Evolutionary conservation across 2,329 filamentous ascomycete genomes (phyloP), one percentile per base, ranked within the genome.

Genomic region (Colletotrichum lindemuthianum): DNA sequence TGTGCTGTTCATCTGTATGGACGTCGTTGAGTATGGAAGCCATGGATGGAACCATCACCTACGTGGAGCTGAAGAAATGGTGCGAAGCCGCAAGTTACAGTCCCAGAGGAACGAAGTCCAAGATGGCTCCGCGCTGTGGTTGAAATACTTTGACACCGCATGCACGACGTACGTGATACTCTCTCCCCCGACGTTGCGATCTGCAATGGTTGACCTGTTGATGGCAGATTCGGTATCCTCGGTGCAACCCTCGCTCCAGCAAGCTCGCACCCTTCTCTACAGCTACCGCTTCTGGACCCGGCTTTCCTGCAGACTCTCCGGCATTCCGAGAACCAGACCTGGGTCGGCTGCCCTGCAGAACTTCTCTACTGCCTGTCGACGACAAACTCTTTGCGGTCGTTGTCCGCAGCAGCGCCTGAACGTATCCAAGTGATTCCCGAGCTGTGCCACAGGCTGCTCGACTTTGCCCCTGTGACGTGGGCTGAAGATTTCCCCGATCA

Each of bases 331-430:
- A 34, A 44, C 13, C 60, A 64, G 11, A 64, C 60, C 10, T 64
- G 60, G 60, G 60, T 64, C 6, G 60, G 60, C 6, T 64, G 60
- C 39, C 60, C 60, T 10, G 60, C 60, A 37, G 60, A 64, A 43
- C 43, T 64, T 2, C 16, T 64, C 12, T 64, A 60, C 15, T 32
- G 60, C 13, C 16, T 64, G 8, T 64, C 60, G 10, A 32, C 34
- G 1, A 33, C 53, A 41, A 64, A 64, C 34, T 64, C 60, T 4
- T 34, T 60, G 11, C 55, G 60, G 5, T 54, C n/a, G 15, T 36
- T 34, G 8, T 16, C 34, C 37, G 6, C 11, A 4, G 36, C 11
- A 0, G 12, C 1, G 32, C 7, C 13, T 24, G 34, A 50, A 4
- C 32, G 15, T 7, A 9, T 12, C 32, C 8, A 10, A 12, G 45